Conservation (phyloP, 352 stramenopile genomes). For the Phytophthora foliorum region DNA sequence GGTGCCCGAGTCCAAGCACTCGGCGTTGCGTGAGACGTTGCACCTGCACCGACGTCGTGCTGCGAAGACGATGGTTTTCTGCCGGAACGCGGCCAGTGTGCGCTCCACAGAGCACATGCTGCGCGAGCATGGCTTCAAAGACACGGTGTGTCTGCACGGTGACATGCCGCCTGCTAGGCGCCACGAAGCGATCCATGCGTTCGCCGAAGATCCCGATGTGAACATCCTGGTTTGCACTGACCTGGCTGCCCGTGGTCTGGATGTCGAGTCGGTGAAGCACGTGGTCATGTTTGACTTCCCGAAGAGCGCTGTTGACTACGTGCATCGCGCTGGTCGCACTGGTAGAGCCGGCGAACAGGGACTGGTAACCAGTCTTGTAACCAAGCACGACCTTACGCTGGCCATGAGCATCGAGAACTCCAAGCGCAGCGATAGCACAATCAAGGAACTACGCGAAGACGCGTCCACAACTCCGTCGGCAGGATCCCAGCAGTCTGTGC, state of each 20-base stretch:
- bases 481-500: conserved; percentile 11
- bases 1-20: conserved; percentile 72
- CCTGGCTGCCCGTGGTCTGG: conserved; percentile 92
- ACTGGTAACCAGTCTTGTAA: conserved; percentile 81
- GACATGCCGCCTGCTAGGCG: conserved; percentile 74
- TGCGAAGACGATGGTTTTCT: conserved; percentile 83
- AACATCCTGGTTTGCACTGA: conserved; percentile 95
- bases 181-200: conserved; percentile 66
- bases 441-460: conserved; percentile 62
- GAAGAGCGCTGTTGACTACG: conserved; percentile 92
- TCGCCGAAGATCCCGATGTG: conserved; percentile 48
- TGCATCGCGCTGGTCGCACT: conserved; percentile 91
- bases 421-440: conserved; percentile 63
- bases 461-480: neutral
- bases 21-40: conserved; percentile 68
- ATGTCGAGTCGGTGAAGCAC: conserved; percentile 90
- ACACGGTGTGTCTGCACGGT: conserved; percentile 74
- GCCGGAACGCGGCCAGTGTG: conserved; percentile 75
- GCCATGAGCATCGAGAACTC: conserved; percentile 75
- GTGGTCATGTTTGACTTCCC: conserved; percentile 97
- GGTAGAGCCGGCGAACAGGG: conserved; percentile 67
- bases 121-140: conserved; percentile 70
- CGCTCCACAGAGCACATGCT: conserved; percentile 88
- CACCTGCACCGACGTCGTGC: conserved; percentile 45
- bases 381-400: conserved; percentile 73